Base-by-base conservation (phyloP, 441 rosid genomes). In the Raphanus hybrid region DNA sequence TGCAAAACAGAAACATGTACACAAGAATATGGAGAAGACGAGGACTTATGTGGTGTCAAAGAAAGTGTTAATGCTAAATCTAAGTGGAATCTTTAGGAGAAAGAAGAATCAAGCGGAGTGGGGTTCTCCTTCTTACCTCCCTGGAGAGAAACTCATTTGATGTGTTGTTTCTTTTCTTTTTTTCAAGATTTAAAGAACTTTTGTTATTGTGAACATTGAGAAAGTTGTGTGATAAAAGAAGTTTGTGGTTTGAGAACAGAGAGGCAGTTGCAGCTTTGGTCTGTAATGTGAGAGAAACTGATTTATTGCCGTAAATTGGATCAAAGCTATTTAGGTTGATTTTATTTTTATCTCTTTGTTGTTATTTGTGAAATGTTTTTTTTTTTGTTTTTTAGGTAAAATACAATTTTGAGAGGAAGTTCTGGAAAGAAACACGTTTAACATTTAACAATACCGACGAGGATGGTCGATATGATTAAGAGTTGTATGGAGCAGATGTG, bases 71-170 rank as follows among this genome's bases (percentile, higher is more conserved):
- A 10, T 87, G 73, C 87, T 97, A 59, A 91, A 77, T 79, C 78
- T 95, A 41, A 90, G 93, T 14, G 91, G 91, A 45, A 85, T 95
- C 70, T 95, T 95, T 67, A 83, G 87, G 58, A 80, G 92, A 63
- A 95, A 87, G 83, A 95, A 87, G 92, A 91, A 85, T 85, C 97
- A 91, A 83, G 80, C 85, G 23, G 97, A 91, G 72, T 93, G 97
- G 60, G 97, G 98, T 37, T 88, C 98, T 45, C 92, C 95, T 50
- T 95, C 97, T 34, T 87, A 82, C 73, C 87, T 91, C 61, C 90
- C 96, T 10, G 92, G 93, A 43, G 97, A 86, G 86, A 85, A 82
- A 83, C 87, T 87, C 29, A n/a, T 85, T 55, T 89, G 84, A 90
- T 73, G 41, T 61, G 1, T 61, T 66, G 12, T 66, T 57, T 70